phyloP scores from a whole-genome alignment of 345 rosid genomes.

The Citrus cavaleriei region DNA sequence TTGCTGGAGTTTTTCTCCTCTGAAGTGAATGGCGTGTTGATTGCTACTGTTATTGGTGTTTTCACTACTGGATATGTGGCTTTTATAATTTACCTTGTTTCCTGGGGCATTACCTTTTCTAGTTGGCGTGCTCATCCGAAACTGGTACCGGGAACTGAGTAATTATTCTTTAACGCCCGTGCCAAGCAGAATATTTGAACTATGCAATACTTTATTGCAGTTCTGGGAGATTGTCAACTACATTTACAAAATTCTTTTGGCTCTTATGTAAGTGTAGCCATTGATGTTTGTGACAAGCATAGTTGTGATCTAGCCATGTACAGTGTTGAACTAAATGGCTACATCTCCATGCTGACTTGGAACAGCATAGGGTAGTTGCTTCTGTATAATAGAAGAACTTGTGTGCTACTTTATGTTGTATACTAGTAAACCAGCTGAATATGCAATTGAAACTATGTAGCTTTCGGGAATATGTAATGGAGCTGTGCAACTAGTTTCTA shows the following conservation, averaged over 20 bases:
- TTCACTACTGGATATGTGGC: conserved; percentile 56
- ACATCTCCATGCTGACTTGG: background rate
- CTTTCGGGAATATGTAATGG: background rate
- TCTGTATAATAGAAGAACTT: background rate
- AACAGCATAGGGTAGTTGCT: background rate
- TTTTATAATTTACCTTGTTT: conserved; percentile 68
- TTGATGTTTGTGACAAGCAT: background rate
- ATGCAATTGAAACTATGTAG: background rate
- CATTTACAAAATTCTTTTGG: background rate
- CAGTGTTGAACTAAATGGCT: background rate
- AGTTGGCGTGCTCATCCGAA: conserved; percentile 33
- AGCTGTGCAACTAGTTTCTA: background rate
- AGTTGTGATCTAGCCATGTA: background rate
- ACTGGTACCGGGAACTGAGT: conserved; percentile 23
- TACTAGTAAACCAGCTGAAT: background rate
- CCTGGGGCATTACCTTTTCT: conserved; percentile 35
- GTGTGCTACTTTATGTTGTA: background rate
- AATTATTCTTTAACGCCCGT: background rate
- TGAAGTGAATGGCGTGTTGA: conserved; percentile 49
- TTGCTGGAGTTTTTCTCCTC: conserved; percentile 64
- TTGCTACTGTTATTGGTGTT: conserved; percentile 28
- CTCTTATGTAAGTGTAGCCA: background rate
- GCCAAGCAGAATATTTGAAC: background rate
- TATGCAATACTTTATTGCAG: background rate
- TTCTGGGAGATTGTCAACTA: background rate